Evolutionary conservation across 768 basidiomycete genomes (phyloP), one percentile per base, ranked within the genome.

Genomic region (Daedaleopsis sinensis): DNA sequence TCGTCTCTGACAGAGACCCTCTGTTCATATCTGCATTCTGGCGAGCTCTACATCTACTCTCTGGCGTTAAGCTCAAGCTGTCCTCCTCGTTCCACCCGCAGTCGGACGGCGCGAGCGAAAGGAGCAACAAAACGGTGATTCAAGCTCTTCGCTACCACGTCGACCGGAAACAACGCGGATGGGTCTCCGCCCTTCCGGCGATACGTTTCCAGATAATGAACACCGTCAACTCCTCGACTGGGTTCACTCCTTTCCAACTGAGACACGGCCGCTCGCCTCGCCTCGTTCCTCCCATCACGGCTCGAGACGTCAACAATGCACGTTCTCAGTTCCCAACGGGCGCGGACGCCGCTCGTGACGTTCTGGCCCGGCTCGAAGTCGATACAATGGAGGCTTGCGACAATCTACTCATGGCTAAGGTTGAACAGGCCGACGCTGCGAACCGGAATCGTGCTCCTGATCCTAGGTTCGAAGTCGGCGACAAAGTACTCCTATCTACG

Each of bases 401-500:
- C 55, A 70, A 66, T 35, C 66, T 80, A 0, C 55, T 76, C 0
- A 58, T 51, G 13, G 69, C 77, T 1, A 74, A 74, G 61, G 52
- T 72, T 0, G 10, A 39, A 1, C 74, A 76, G 55, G 65, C 74
- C 0, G 38, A 58, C 4, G 38, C 67, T 0, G 74, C 76, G 0
- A 77, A 79, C 55, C 18, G 63, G 32, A 48, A 69, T 32, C 62
- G 73, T 0, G 57, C 49, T 3, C 39, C 61, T 0, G 72, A 78
- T 18, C 49, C 59, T 8, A 5, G 24, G 0, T 78, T 72, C 62
- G 35, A 67, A 0, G 67, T 73, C 0, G 77, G 67, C 0, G 77
- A 81, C 47, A n/a, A 36, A 0, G 78, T 82, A 1, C 65, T 78
- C 63, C 63, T 82, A 0, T 75, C 77, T 0, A 80, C 77, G 0